Percentiles rank a stretch among this genome's conserved stretches.
Evolutionary conservation across 2,329 filamentous ascomycete genomes (phyloP).

Genomic region (Aspergillus versicolor): DNA sequence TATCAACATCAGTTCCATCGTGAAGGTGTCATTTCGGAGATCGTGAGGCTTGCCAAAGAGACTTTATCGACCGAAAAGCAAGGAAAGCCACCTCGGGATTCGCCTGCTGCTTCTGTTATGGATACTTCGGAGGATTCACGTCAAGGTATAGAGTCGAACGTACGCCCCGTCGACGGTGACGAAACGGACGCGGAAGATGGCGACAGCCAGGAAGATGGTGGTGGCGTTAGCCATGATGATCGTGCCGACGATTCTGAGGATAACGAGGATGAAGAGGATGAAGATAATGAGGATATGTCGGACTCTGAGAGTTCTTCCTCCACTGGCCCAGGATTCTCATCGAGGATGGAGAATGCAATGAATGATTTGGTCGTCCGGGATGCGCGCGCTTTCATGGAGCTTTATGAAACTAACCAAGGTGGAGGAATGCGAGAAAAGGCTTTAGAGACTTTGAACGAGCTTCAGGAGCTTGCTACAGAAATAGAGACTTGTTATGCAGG

Average conservation of each 20-base stretch:
- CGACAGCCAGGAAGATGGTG: conserved; percentile 52
- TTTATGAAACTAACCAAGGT: conserved; percentile 75
- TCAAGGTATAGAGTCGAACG: conserved; percentile 13
- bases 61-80: conserved; percentile 29
- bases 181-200: conserved; percentile 37
- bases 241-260: conserved; percentile 52
- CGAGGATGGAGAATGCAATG: conserved; percentile 51
- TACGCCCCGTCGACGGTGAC: conserved; percentile 10
- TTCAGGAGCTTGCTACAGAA: conserved; percentile 70
- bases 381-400: conserved; percentile 79
- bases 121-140: conserved; percentile 20
- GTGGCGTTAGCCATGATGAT: conserved; percentile 56
- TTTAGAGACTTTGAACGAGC: conserved; percentile 67
- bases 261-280: conserved; percentile 48
- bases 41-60: conserved; percentile 70
- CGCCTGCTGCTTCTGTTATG: conserved; percentile 16
- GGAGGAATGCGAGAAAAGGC: conserved; percentile 78
- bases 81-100: conserved; percentile 10
- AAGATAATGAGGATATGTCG: conserved; percentile 54
- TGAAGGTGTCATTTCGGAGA: conserved; percentile 91
- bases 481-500: conserved; percentile 66
- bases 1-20: conserved; percentile 97
- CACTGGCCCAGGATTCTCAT: conserved; percentile 40
- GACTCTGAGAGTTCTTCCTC: conserved; percentile 67
- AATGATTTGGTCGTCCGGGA: conserved; percentile 71